These are phyloP conservation scores for Rhizomucor miehei DNA, from an alignment of 371 early-diverging fungal species.

Conservation along the genomic window DNA sequence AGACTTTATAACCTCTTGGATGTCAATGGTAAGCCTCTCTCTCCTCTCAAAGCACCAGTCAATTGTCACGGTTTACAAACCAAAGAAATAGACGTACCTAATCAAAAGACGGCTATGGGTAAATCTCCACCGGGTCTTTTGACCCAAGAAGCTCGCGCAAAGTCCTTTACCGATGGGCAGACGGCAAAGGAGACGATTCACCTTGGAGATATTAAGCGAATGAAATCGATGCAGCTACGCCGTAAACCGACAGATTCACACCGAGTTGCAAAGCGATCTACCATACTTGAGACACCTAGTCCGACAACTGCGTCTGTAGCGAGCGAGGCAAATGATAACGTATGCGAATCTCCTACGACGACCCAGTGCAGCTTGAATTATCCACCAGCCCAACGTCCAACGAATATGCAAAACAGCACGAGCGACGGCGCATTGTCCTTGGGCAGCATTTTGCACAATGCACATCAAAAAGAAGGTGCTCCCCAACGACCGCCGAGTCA, in stretches of 20 bases:
- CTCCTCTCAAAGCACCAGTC: neutral
- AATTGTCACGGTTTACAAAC: neutral
- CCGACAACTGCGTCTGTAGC: slow-evolving; percentile 29
- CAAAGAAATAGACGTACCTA: slow-evolving; percentile 2
- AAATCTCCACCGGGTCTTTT: slow-evolving; percentile 5
- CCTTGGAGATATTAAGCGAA: slow-evolving; percentile 58
- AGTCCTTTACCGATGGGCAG: slow-evolving; percentile 6
- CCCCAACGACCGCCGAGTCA: slow-evolving; percentile 7
- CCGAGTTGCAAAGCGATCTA: slow-evolving; percentile 56
- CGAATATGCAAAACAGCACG: slow-evolving; percentile 5
- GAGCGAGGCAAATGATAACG: slow-evolving; percentile 15
- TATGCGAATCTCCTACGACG: neutral
- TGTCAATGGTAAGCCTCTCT: slow-evolving; percentile 48
- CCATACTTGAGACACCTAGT: slow-evolving; percentile 54
- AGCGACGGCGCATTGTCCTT: neutral
- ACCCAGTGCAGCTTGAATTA: neutral
- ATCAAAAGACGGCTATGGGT: neutral
- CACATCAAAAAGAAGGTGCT: neutral
- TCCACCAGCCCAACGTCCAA: slow-evolving; percentile 2
- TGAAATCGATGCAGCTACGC: slow-evolving; percentile 58
- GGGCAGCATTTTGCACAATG: neutral
- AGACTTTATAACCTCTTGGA: slow-evolving; percentile 77
- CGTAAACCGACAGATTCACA: slow-evolving; percentile 57
- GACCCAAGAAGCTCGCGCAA: slow-evolving; percentile 3
- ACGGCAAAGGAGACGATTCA: slow-evolving; percentile 34